These are phyloP conservation scores for Xerophyta viscosa DNA, from an alignment of 106 monocot genomes.

Conservation along the genomic window DNA sequence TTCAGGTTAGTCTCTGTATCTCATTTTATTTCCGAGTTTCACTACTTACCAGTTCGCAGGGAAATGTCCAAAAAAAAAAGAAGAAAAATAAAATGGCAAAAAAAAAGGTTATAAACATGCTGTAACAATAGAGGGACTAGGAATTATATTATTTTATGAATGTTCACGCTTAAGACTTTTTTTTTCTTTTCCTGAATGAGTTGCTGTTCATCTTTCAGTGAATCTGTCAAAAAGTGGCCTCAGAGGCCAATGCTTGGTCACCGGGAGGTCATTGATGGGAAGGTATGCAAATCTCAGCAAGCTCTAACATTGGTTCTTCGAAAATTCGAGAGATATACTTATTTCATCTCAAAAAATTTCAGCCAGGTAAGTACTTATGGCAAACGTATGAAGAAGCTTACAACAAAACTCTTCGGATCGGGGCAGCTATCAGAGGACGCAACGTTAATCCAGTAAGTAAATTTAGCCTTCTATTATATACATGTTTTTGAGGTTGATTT, in stretches of 20 bases:
- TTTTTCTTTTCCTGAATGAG: not conserved
- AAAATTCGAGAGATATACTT: not conserved
- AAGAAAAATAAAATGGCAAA: too few relatives aligned
- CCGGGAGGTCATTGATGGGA: conserved; percentile 57
- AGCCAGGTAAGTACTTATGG: conserved; percentile 77
- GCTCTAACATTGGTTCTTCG: not conserved
- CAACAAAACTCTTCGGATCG: conserved; percentile 47
- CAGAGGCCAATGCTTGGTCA: conserved; percentile 80
- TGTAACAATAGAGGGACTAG: too few relatives aligned
- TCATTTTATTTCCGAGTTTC: too few relatives aligned
- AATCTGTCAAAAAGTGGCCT: conserved; percentile 66
- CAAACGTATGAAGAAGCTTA: conserved; percentile 71
- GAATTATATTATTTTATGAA: not conserved
- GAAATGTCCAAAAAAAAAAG: too few relatives aligned
- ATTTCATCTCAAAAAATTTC: not conserved
- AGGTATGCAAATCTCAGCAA: conserved; percentile 64
- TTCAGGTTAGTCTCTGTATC: conserved; percentile 37
- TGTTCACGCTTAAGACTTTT: not conserved
- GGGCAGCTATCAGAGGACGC: conserved; percentile 41
- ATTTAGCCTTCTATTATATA: not conserved
- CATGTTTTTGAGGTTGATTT: not conserved
- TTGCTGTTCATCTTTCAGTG: conserved; percentile 28
- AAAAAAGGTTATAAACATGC: too few relatives aligned
- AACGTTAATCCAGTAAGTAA: conserved; percentile 50
- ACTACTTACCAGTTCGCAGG: too few relatives aligned